Base-by-base conservation (phyloP, 352 stramenopile genomes). In the Phytopythium oedochilum region DNA sequence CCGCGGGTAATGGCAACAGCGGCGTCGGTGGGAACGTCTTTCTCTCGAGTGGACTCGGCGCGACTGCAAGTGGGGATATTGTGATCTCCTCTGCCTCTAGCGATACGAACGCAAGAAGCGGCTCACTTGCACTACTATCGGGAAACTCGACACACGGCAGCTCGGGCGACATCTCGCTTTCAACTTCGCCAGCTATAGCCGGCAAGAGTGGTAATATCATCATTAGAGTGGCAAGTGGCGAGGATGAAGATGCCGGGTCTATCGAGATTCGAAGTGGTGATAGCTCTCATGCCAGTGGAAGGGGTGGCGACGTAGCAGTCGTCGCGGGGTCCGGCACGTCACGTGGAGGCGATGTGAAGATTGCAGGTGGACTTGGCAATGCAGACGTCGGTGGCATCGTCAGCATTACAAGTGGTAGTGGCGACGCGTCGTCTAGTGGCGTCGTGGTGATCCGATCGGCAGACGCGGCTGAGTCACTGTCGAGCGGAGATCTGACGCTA, bases 361-460 rank as follows among this genome's bases (percentile, higher is more conserved):
- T 63, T 17, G 14, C 18, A 11, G 44, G 29, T 22, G 57, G 57
- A 2, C 17, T 17, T 22, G 43, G 49, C 6, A n/a, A 35, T 17
- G 68, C 69, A 59, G 65, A 70, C 44, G 66, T 73, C n/a, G 59
- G 62, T 38, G 80, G 80, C 39, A 78, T 68, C 15, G 50, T 80
- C 40, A 62, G 9, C 15, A 48, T 61, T 29, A 25, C n/a, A 20
- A 61, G 53, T 46, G 59, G 59, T 2, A 52, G 23, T 35, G 46
- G 52, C 12, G 26, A 23, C 5, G 7, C 34, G 11, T 36, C 38
- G 14, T 22, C 38, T 17, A 62, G 60, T 25, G 60, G 55, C 2
- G 28, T 40, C 18, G 59, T 67, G 7, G 6, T 15, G 5, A 28
- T 59, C 23, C 15, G 26, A 25, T 36, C 44, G 0, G 44, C 44